Conservation (phyloP, 1,284 basidiomycete species). For the Trichosporon ovoides region DNA sequence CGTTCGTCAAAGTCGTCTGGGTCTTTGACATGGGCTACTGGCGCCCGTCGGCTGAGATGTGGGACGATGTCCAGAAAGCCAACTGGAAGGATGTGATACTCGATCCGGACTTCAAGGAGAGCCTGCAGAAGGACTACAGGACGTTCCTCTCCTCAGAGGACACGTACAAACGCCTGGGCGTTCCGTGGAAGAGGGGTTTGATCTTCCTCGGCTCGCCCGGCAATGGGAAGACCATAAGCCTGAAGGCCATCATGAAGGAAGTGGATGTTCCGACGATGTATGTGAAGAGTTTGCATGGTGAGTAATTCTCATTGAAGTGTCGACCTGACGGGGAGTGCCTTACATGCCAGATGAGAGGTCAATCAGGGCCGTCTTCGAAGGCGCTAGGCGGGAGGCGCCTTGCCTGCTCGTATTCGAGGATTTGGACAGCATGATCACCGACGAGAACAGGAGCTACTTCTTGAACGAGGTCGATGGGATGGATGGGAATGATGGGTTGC, state of each 20-base stretch:
- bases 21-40: slow-evolving; percentile 67
- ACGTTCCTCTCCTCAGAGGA: slow-evolving; percentile 69
- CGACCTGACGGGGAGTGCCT: not conserved
- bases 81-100: slow-evolving; percentile 57
- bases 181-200: slow-evolving; percentile 66
- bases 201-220: slow-evolving; percentile 52
- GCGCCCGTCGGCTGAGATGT: slow-evolving; percentile 60
- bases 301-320: slow-evolving; percentile 5
- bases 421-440: slow-evolving; percentile 70
- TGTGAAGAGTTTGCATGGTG: slow-evolving; percentile 57
- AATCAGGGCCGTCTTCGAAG: slow-evolving; percentile 30
- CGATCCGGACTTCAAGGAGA: slow-evolving; percentile 62
- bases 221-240: slow-evolving; percentile 75
- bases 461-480: slow-evolving; percentile 64
- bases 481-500: slow-evolving; percentile 64
- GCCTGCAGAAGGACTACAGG: slow-evolving; percentile 63
- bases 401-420: slow-evolving; percentile 75
- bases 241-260: slow-evolving; percentile 56
- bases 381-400: slow-evolving; percentile 53
- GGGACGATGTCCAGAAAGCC: slow-evolving; percentile 61
- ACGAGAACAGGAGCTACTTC: slow-evolving; percentile 73
- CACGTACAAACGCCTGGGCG: slow-evolving; percentile 64
- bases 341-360: slow-evolving; percentile 1
- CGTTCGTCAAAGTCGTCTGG: slow-evolving; percentile 62
- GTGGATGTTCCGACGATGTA: slow-evolving; percentile 59